These are phyloP conservation scores for Xylaria multiplex DNA, from an alignment of 2,329 filamentous ascomycete genomes.

Conservation along the genomic window DNA sequence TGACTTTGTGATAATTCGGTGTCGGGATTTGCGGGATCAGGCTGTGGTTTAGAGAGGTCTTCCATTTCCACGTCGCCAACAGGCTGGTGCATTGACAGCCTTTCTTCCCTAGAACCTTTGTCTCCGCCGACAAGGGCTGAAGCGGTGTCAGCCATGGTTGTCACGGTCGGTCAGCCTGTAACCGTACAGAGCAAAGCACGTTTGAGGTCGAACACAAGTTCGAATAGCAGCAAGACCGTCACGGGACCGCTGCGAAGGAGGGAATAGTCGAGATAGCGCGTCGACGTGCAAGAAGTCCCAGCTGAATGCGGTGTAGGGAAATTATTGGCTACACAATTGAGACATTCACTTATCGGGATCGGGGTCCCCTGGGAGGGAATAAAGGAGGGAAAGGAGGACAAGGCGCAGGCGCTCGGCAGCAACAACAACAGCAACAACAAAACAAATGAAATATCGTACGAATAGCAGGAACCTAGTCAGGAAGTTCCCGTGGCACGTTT, in stretches of 20 bases:
- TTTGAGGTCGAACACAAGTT: conserved; percentile 21
- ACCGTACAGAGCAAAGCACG: conserved; percentile 36
- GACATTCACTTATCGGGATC: conserved; percentile 36
- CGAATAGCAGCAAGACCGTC: conserved; percentile 14
- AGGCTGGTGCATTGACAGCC: conserved; percentile 41
- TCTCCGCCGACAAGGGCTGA: conserved; percentile 42
- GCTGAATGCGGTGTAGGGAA: conserved; percentile 27
- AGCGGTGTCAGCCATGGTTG: conserved; percentile 44
- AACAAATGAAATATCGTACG: conserved; percentile 30
- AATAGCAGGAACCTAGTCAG: conserved; percentile 10
- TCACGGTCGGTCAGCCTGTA: conserved; percentile 27
- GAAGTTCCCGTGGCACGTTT: conserved; percentile 5
- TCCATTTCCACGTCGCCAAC: conserved; percentile 47
- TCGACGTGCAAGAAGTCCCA: conserved; percentile 25
- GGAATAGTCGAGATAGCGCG: conserved; percentile 24
- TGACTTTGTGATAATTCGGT: conserved; percentile 35
- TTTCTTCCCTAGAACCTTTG: conserved; percentile 41
- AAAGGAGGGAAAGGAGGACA: conserved; percentile 28
- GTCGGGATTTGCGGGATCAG: conserved; percentile 41
- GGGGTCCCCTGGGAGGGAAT: conserved; percentile 19
- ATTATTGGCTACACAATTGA: conserved; percentile 40
- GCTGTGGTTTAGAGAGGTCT: conserved; percentile 43
- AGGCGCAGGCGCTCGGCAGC: conserved; percentile 21
- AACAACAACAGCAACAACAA: conserved; percentile 23
- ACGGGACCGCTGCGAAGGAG: conserved; percentile 5